A percentile compares a stretch with the other conserved stretches of the same genome.
These are phyloP conservation scores for Platismatia glauca DNA, from an alignment of 495 filamentous ascomycete species.

Conservation along the genomic window DNA sequence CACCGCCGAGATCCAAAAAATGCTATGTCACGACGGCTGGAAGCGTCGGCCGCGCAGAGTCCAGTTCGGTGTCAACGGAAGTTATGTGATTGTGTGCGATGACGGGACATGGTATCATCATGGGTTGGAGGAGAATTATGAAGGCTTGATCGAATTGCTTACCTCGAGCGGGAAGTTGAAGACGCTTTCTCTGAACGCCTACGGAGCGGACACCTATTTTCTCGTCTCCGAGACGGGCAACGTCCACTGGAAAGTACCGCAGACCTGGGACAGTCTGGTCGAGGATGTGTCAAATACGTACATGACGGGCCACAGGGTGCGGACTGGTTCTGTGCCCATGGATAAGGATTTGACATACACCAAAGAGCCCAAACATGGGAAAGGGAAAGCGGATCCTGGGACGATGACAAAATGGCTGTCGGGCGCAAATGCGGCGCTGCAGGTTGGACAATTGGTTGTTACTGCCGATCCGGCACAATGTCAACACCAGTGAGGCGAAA, in stretches of 20 bases:
- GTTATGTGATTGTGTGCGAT: not conserved
- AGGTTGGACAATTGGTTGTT: not conserved
- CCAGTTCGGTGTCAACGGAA: not conserved
- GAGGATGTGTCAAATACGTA: constrained; percentile 1
- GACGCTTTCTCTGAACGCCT: not conserved
- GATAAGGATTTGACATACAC: not conserved
- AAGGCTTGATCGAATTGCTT: not conserved
- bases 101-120: not conserved
- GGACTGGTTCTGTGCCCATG: not conserved
- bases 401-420: not conserved
- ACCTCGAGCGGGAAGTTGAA: not conserved
- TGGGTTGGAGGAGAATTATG: not conserved
- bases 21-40: not conserved
- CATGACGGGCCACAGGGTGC: not conserved
- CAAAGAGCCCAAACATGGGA: not conserved
- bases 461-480: not conserved
- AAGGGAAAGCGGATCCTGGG: not conserved
- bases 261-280: not conserved
- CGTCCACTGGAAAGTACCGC: not conserved
- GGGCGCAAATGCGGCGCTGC: not conserved
- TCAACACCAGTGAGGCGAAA: not conserved
- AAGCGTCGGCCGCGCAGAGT: not conserved
- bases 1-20: not conserved
- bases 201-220: not conserved
- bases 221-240: not conserved